Conservation (phyloP, 2,329 filamentous ascomycete genomes). For the Penicillium sp. region DNA sequence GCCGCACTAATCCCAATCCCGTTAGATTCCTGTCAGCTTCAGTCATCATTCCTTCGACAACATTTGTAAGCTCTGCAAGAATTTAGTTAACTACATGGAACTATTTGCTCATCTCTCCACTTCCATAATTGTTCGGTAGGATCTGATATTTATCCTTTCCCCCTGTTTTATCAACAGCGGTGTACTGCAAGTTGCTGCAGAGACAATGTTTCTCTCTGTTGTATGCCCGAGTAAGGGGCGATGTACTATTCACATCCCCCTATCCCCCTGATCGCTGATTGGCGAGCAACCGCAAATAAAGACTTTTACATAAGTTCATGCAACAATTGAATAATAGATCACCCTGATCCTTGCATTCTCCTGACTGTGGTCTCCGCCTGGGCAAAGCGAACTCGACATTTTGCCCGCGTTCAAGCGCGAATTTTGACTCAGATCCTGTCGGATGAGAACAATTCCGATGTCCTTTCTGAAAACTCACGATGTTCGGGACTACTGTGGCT, state of each 20-base stretch:
- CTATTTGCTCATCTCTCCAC: neutral
- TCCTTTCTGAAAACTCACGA: neutral
- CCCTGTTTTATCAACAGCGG: neutral
- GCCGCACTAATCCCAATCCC: neutral
- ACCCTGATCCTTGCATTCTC: constrained; percentile 7
- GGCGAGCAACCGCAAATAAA: neutral
- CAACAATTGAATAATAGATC: neutral
- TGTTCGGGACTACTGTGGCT: neutral
- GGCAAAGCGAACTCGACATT: neutral
- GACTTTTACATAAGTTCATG: neutral
- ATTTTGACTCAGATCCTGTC: neutral
- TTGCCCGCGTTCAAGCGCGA: neutral
- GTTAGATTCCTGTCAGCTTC: constrained; percentile 6
- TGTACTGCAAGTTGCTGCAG: neutral
- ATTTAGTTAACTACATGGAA: too few relatives aligned
- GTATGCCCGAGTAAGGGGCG: constrained; percentile 1
- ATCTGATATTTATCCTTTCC: neutral
- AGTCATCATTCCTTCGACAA: neutral
- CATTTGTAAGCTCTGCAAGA: neutral
- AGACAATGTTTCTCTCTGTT: neutral
- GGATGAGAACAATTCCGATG: neutral
- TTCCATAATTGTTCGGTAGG: neutral
- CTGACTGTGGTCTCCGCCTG: constrained; percentile 4
- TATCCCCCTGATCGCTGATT: constrained; percentile 3
- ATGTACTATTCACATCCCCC: neutral